Percentiles rank a stretch among this genome's conserved stretches.
Evolutionary conservation across 2,329 filamentous ascomycete genomes (phyloP).

Genomic region (Cladophialophora carrionii): DNA sequence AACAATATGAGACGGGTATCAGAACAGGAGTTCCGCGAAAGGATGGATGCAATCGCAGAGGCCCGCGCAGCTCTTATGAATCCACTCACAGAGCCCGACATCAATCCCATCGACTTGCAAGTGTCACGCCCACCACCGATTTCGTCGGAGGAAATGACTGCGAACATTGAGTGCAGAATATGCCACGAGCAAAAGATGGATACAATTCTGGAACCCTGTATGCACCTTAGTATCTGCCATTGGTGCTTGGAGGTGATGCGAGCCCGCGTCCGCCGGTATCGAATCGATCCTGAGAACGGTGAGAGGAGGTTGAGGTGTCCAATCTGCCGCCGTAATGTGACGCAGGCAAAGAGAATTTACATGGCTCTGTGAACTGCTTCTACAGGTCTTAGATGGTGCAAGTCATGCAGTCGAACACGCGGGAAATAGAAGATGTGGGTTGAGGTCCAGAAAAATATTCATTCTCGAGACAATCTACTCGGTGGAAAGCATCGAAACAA

Average conservation of each 20-base stretch:
- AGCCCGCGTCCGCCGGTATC: constrained; percentile 17
- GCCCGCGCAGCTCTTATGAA: neutral
- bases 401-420: neutral
- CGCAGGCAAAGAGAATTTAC: constrained; percentile 28
- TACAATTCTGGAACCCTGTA: constrained; percentile 36
- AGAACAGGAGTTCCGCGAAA: constrained; percentile 1
- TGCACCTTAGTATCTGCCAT: constrained; percentile 37
- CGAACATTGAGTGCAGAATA: constrained; percentile 36
- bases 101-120: constrained; percentile 37
- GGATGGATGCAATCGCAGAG: neutral
- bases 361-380: constrained; percentile 10
- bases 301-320: constrained; percentile 30
- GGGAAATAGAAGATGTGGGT: neutral
- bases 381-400: neutral
- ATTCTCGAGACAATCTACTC: neutral
- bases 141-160: constrained; percentile 31
- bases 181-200: constrained; percentile 37
- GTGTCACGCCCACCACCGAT: constrained; percentile 25
- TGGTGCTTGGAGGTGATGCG: constrained; percentile 35
- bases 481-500: neutral
- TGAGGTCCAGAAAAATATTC: neutral
- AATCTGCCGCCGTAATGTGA: constrained; percentile 31
- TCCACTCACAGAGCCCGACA: constrained; percentile 14
- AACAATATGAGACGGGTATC: constrained; percentile 5
- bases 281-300: neutral